These are phyloP conservation scores for Naganishia friedmannii DNA, from an alignment of 768 basidiomycete species.

Conservation along the genomic window DNA sequence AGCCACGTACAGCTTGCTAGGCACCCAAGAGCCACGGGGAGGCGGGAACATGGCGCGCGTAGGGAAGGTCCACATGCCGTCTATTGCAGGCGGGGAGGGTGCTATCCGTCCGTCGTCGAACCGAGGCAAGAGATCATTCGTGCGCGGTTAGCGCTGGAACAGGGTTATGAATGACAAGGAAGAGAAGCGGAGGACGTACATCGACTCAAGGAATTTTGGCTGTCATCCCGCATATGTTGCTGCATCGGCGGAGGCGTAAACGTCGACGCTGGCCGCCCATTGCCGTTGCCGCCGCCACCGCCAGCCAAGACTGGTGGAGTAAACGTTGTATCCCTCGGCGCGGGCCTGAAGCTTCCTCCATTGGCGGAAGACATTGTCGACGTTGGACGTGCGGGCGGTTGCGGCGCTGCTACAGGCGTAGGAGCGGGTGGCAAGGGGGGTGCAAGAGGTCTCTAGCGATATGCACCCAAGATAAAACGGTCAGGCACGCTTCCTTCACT, in stretches of 20 bases:
- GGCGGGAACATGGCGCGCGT: slow-evolving; percentile 52
- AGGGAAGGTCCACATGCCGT: slow-evolving; percentile 49
- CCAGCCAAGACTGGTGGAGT: slow-evolving; percentile 34
- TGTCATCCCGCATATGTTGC: neutral
- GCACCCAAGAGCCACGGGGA: slow-evolving; percentile 39
- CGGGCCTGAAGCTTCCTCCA: slow-evolving; percentile 29
- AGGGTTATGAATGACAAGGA: neutral
- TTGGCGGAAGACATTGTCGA: neutral
- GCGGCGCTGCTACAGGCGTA: neutral
- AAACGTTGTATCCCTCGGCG: slow-evolving; percentile 40
- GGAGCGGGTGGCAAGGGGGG: slow-evolving; percentile 23
- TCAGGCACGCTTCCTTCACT: neutral
- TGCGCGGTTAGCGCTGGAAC: neutral
- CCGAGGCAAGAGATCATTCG: neutral
- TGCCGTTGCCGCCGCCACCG: too few relatives aligned
- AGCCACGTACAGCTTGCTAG: slow-evolving; percentile 44
- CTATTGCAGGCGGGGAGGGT: slow-evolving; percentile 44
- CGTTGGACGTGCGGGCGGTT: slow-evolving; percentile 29
- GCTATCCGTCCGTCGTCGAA: slow-evolving; percentile 28
- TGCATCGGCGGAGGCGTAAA: neutral
- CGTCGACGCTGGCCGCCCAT: neutral
- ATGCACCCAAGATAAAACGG: neutral
- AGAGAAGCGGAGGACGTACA: neutral
- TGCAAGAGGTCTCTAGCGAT: slow-evolving; percentile 17
- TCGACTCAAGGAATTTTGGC: neutral